These are phyloP conservation scores for Solanum corneliomulleri DNA, from an alignment of 257 asterid species.

Conservation along the genomic window DNA sequence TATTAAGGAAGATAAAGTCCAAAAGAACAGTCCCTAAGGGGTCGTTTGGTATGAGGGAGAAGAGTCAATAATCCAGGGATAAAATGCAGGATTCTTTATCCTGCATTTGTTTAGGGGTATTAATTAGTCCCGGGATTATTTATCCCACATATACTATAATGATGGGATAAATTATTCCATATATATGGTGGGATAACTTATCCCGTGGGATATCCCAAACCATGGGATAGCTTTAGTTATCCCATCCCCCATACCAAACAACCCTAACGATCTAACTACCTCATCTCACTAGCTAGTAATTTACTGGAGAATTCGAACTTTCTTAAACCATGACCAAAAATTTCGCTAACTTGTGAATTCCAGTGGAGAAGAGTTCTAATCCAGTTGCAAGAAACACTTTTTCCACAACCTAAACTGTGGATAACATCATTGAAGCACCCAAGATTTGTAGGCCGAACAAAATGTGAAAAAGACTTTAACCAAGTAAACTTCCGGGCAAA, in stretches of 20 bases:
- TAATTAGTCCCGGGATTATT: neutral
- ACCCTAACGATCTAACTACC: neutral
- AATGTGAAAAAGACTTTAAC: neutral
- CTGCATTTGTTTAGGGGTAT: neutral
- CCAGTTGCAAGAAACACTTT: neutral
- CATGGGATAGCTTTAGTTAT: neutral
- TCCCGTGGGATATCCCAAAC: neutral
- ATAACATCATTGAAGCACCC: neutral
- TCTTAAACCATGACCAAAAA: neutral
- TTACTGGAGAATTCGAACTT: neutral
- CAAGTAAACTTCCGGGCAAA: neutral
- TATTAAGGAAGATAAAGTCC: neutral
- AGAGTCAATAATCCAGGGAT: neutral
- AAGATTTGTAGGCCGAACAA: neutral
- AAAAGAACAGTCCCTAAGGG: neutral
- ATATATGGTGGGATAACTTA: neutral
- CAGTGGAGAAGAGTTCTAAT: neutral
- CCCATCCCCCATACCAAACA: neutral
- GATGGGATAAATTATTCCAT: neutral
- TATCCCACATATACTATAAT: neutral
- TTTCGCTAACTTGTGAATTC: neutral
- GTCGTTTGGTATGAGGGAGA: neutral
- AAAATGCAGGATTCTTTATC: neutral
- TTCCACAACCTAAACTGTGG: neutral
- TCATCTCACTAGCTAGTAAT: neutral